phyloP scores from a whole-genome alignment of 257 asterid species.

The Solanum neorickii region DNA sequence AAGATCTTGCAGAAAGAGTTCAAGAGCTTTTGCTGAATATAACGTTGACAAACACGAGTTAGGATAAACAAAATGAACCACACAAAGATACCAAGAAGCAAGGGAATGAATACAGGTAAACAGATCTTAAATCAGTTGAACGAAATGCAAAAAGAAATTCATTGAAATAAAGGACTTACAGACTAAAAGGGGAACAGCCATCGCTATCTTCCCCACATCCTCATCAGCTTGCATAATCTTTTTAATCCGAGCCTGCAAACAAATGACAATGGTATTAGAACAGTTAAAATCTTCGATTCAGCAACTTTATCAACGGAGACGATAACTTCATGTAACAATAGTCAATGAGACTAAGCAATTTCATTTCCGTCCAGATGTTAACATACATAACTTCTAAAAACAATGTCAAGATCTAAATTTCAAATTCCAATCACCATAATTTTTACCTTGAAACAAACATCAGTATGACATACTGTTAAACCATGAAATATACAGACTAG shows the following conservation, averaged over 20 bases:
- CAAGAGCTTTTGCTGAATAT: constrained; percentile 70
- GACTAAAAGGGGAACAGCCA: constrained; percentile 79
- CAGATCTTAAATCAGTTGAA: background rate
- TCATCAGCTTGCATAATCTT: constrained; percentile 93
- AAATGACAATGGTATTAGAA: background rate
- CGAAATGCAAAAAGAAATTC: background rate
- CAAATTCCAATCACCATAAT: background rate
- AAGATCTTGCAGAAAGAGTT: constrained; percentile 72
- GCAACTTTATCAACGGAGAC: background rate
- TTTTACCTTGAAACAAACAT: background rate
- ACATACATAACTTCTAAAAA: background rate
- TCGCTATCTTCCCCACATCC: constrained; percentile 81
- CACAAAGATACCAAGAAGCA: background rate
- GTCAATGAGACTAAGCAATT: background rate
- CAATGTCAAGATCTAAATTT: background rate
- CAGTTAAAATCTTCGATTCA: background rate
- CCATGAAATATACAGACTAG: background rate
- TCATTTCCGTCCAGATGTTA: background rate
- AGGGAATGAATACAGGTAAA: background rate
- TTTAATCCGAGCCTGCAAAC: constrained; percentile 62
- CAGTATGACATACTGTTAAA: background rate
- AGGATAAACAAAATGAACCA: background rate
- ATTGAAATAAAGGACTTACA: constrained; percentile 22
- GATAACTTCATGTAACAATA: background rate
- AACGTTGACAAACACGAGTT: background rate